Base-by-base conservation (phyloP, 1,139 yeast genomes). In the Taiozyma sp. region DNA sequence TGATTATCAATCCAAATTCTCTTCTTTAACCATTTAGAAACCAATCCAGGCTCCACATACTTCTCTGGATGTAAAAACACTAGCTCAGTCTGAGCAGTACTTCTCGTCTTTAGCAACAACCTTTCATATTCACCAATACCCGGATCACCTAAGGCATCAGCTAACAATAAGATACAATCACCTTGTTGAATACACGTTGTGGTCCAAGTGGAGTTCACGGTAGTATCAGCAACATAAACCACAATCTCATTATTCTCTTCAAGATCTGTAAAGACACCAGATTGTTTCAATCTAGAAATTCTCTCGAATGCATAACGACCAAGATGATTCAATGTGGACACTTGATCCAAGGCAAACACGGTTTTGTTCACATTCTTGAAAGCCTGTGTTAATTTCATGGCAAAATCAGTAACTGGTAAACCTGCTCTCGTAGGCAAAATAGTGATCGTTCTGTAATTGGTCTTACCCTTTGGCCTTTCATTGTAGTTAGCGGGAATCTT, bases 301-400 rank as follows among this genome's bases (percentile, higher is more conserved):
- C 85, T 92, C 66, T 90, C 96, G 71, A 93, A 93, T 0, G 99
- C 98, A 69, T 92, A 90, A 51, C 92, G 79, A 0, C 99, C 99
- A 53, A 93, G 73, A 66, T 88, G 93, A 4, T 80, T 79, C 54
- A 93, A 72, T 1, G 92, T 84, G 0, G 92, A 79, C 0, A 96
- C 85, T 64, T 91, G 96, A 60, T 91, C 91, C 27, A 93, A 71
- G 0, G 91, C 81, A 49, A 87, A 83, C 2, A 89, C 96, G 8
- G 83, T 75, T 48, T 88, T 78, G 4, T 91, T 92, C 49, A 88
- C 87, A 22, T 79, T 78, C 59, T 81, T 80, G 58, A 92, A 80
- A 0, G 97, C 89, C 22, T 74, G 72, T 1, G 85, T 81, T 49
- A 93, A 73, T 56, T 79, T 81, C 40, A 80, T 80, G 0, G 96